These are phyloP conservation scores for Bertia moriformis DNA, from an alignment of 2,329 filamentous ascomycete genomes.

Conservation along the genomic window DNA sequence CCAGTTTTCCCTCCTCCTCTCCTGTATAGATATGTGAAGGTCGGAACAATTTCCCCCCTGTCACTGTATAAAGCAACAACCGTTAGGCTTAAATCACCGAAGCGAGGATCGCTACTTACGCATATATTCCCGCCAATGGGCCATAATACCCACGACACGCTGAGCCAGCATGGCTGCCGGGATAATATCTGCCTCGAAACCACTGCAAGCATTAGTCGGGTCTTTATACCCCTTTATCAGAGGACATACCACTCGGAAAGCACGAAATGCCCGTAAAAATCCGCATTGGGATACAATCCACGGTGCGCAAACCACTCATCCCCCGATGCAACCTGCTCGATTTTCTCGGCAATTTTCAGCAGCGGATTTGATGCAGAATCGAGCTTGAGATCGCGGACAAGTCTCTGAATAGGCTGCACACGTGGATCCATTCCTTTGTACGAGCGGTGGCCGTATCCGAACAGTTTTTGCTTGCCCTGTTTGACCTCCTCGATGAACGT, in stretches of 20 bases:
- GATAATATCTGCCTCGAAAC: not conserved
- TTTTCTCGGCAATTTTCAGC: not conserved
- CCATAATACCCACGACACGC: not conserved
- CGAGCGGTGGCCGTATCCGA: not conserved
- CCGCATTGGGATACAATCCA: not conserved
- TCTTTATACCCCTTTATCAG: too few species aligned
- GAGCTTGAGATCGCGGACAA: not conserved
- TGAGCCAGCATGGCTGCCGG: not conserved
- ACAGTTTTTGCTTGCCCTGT: not conserved
- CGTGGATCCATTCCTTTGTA: not conserved
- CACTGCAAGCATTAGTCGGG: too few species aligned
- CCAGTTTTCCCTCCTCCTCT: not conserved
- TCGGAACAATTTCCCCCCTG: not conserved
- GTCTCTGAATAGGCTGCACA: not conserved
- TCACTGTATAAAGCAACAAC: too few species aligned
- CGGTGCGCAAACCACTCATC: not conserved
- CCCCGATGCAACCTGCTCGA: not conserved
- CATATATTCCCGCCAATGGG: not conserved
- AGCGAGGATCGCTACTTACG: too few species aligned
- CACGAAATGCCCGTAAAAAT: not conserved
- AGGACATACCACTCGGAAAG: not conserved
- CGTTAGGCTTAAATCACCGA: too few species aligned
- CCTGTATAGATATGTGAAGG: not conserved
- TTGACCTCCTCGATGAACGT: not conserved
- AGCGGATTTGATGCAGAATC: not conserved